A percentile compares a stretch with the other conserved stretches of the same genome.
Conservation (phyloP, 2,329 filamentous ascomycete genomes). For the Claviceps africana region DNA sequence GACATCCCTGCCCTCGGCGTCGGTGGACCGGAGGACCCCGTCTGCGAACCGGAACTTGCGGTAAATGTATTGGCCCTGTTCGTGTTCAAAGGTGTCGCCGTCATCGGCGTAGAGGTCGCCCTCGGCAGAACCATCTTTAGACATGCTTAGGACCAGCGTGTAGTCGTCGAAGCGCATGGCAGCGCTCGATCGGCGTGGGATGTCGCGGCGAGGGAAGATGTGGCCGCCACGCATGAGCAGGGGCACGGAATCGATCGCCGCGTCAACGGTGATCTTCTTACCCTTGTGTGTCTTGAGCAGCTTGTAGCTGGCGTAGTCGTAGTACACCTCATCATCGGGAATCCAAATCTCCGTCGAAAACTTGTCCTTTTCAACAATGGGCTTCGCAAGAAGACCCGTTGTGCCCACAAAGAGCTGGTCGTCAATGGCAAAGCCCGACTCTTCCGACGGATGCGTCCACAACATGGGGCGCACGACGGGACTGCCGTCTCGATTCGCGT, state of each 20-base stretch:
- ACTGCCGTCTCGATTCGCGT: constrained; percentile 67
- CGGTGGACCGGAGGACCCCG: constrained; percentile 51
- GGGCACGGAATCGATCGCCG: constrained; percentile 76
- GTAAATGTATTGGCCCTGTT: constrained; percentile 78
- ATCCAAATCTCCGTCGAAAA: constrained; percentile 69
- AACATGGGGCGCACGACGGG: constrained; percentile 88
- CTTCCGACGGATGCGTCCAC: constrained; percentile 78
- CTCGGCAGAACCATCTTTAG: constrained; percentile 45
- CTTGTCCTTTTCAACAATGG: constrained; percentile 65
- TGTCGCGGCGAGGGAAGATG: constrained; percentile 79
- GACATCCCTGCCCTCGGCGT: constrained; percentile 41
- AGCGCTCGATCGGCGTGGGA: constrained; percentile 68
- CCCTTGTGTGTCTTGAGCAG: constrained; percentile 56
- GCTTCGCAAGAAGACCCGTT: constrained; percentile 85
- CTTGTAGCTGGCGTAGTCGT: constrained; percentile 86
- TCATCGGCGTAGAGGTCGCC: constrained; percentile 87
- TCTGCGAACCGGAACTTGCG: constrained; percentile 57
- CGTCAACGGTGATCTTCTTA: constrained; percentile 53
- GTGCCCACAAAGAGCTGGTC: constrained; percentile 86
- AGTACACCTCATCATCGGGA: constrained; percentile 79
- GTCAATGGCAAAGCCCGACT: constrained; percentile 76
- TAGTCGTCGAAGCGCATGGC: constrained; percentile 94
- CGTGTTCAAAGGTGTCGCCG: constrained; percentile 80
- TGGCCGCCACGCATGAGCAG: constrained; percentile 88
- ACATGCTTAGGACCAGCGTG: constrained; percentile 66